Base-by-base conservation (phyloP, 345 rosid genomes). In the Eucalyptus erythrocorys region DNA sequence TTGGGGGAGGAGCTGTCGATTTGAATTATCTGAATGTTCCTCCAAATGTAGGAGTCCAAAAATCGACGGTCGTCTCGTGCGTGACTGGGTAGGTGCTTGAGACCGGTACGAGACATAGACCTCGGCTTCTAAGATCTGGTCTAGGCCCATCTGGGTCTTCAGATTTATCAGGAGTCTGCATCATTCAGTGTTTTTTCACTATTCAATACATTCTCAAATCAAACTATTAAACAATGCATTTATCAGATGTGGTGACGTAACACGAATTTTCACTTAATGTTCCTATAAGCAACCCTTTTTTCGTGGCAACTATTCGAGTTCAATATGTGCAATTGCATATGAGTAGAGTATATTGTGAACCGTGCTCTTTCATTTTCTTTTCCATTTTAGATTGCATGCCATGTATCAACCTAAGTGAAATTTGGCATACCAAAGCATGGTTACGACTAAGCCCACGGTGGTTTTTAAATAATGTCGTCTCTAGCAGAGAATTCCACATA, bases 31-130 rank as follows among this genome's bases (percentile, higher is more conserved):
- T 93, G 96, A 89, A 98, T 89, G 98, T 95, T 90, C 98, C 99
- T 91, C 99, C 99, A 91, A 95, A 97, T 92, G 99, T 97, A 42
- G 99, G 99, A 92, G 93, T 95, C 99, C 99, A 98, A 89, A 94
- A 95, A 89, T 95, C 99, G 34, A 94, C 96, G 17, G 96, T 87
- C 12, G 95, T 89, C 91, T 98, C 99, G 85, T 96, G 99, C 48
- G 98, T 93, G 66, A 98, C 95, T 27, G 98, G 99, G 90, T 93
- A 97, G 32, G 96, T 97, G 95, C 97, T 97, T 5, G 99, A 94
- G 57, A 97, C 93, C 22, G 99, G 99, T 11, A 98, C 99, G 48
- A 98, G 91, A 88, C 99, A 98, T 80, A 98, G 91, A 42, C 99
- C 99, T 88, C 97, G 94, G 90, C 99, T 95, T 91, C 98, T 93